Percentiles rank a stretch among this genome's conserved stretches.
phyloP scores from a whole-genome alignment of 1,139 yeast genomes.

The Geotrichum histeridarum region DNA sequence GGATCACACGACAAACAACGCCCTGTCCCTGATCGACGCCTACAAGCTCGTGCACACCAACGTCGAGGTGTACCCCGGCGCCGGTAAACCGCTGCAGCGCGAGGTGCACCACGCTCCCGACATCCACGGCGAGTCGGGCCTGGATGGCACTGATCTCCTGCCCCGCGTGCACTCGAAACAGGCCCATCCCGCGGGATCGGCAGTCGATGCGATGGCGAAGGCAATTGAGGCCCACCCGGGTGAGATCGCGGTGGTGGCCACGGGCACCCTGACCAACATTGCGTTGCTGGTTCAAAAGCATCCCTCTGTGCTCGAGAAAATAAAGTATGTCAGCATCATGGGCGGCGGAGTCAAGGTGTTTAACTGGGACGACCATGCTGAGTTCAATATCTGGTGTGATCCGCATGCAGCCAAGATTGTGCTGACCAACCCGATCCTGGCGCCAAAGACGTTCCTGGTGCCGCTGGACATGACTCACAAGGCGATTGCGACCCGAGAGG shows the following conservation, averaged over 20 bases:
- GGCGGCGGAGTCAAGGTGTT: conserved; percentile 58
- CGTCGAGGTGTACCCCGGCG: conserved; percentile 68
- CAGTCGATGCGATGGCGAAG: conserved; percentile 54
- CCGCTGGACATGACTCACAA: conserved; percentile 72
- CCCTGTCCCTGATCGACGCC: conserved; percentile 61
- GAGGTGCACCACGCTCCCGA: conserved; percentile 50
- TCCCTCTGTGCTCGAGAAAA: conserved; percentile 48
- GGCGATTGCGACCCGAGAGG: conserved; percentile 51
- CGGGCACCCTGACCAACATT: conserved; percentile 71
- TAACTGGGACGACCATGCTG: conserved; percentile 57
- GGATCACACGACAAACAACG: conserved; percentile 61
- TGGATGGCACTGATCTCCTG: conserved; percentile 64
- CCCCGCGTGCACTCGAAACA: conserved; percentile 42
- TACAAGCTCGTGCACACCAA: conserved; percentile 41
- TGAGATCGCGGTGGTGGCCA: conserved; percentile 56
- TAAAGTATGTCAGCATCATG: conserved; percentile 60
- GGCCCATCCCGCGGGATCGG: conserved; percentile 40
- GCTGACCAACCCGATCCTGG: conserved; percentile 43
- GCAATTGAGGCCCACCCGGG: conserved; percentile 46
- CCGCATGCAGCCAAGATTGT: conserved; percentile 66
- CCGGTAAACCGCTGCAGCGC: conserved; percentile 50
- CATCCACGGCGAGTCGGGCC: conserved; percentile 69
- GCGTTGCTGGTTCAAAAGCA: conserved; percentile 48
- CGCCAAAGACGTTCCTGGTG: conserved; percentile 49
- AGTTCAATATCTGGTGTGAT: conserved; percentile 72